Conservation (phyloP, 805 yeast species). For the Saccharomycopsis synnaedendra region DNA sequence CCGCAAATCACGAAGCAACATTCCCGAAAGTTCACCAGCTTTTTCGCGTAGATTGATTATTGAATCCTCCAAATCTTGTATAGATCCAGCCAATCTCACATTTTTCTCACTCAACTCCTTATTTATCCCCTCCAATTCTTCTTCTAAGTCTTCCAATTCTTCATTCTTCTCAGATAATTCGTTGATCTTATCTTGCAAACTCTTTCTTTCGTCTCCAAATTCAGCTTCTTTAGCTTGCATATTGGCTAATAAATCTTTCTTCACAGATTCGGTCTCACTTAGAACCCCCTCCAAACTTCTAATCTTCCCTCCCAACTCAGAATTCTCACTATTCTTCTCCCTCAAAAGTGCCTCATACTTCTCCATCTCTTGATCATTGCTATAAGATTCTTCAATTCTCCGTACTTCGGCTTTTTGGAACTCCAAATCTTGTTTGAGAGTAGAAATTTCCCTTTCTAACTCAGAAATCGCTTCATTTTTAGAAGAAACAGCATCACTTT, state of each 20-base stretch:
- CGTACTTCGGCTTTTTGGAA: too few relatives aligned
- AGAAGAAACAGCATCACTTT: too few relatives aligned
- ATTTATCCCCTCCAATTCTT: conserved; percentile 31
- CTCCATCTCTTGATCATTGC: background rate
- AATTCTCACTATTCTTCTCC: background rate
- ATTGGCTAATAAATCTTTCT: conserved; percentile 55
- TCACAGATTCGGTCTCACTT: conserved; percentile 29
- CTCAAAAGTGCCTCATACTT: background rate
- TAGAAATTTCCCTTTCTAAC: background rate
- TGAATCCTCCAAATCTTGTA: too few relatives aligned
- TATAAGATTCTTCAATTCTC: background rate
- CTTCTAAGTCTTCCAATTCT: conserved; percentile 37
- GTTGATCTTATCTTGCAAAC: conserved; percentile 39
- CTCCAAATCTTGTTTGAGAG: background rate
- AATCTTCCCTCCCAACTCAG: conserved; percentile 15
- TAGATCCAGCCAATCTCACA: conserved; percentile 20
- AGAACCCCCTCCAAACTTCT: conserved; percentile 18
- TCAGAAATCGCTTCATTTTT: background rate
- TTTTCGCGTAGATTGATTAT: conserved; percentile 22
- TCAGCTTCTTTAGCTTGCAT: conserved; percentile 57
- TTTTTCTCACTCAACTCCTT: conserved; percentile 23
- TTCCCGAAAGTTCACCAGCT: conserved; percentile 32
- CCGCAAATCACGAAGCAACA: conserved; percentile 29
- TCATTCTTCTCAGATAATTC: conserved; percentile 32
- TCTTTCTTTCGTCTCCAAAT: conserved; percentile 39